These are phyloP conservation scores for Grifola frondosa DNA, from an alignment of 1,284 basidiomycete species.

Conservation along the genomic window DNA sequence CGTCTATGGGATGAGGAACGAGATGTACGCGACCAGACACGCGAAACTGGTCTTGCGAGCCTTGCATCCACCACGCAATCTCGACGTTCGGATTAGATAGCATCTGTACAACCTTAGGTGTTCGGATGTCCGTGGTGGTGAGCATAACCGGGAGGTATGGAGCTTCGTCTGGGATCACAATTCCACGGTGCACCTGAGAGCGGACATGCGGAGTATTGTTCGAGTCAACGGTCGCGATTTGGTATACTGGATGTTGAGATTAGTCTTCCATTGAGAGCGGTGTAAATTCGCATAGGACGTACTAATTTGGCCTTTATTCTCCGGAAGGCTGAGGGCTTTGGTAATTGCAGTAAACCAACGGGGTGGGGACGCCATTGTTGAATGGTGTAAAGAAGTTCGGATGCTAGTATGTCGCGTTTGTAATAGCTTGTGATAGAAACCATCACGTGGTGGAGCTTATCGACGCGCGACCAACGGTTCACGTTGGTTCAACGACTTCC, in stretches of 20 bases:
- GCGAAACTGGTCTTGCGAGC: constrained; percentile 58
- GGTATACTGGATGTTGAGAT: constrained; percentile 48
- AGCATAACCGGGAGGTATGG: constrained; percentile 53
- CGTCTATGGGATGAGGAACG: constrained; percentile 40
- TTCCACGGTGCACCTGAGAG: constrained; percentile 56
- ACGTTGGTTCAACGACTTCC: too few species aligned
- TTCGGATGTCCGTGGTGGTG: constrained; percentile 48
- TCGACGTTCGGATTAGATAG: constrained; percentile 45
- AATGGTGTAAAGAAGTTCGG: too few species aligned
- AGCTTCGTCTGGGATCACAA: constrained; percentile 44
- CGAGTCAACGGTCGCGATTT: constrained; percentile 57
- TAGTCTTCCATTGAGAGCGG: background rate
- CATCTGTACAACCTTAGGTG: constrained; percentile 58
- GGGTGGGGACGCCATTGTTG: constrained; percentile 35
- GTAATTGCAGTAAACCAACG: constrained; percentile 52
- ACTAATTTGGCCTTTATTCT: constrained; percentile 45
- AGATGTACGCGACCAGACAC: constrained; percentile 49
- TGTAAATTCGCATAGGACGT: too few species aligned
- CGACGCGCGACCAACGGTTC: too few species aligned
- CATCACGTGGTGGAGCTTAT: too few species aligned
- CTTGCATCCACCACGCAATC: constrained; percentile 59
- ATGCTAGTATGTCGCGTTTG: too few species aligned
- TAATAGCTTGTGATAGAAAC: too few species aligned
- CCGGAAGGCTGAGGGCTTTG: constrained; percentile 39
- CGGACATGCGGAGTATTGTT: constrained; percentile 52